These are phyloP conservation scores for Papiliotrema flavescens DNA, from an alignment of 1,284 basidiomycete genomes.

Conservation along the genomic window DNA sequence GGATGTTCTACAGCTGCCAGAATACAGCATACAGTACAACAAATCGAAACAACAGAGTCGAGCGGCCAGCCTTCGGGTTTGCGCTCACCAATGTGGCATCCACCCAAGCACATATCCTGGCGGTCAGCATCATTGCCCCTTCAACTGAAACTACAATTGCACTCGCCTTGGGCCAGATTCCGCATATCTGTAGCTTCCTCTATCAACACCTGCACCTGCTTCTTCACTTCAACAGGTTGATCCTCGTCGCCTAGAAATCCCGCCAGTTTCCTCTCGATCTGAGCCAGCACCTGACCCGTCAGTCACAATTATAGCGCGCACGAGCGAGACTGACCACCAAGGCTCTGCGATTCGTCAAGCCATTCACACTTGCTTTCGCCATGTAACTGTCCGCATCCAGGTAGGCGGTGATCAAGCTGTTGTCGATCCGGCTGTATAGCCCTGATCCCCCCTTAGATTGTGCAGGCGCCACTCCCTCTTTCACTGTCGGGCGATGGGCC, in stretches of 20 bases:
- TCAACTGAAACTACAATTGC: not conserved
- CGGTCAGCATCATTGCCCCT: not conserved
- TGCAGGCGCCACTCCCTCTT: constrained; percentile 13
- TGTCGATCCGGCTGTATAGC: constrained; percentile 22
- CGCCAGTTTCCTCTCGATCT: constrained; percentile 41
- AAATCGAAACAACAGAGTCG: no score
- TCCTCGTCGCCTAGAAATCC: constrained; percentile 25
- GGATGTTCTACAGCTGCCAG: no score
- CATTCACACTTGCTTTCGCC: constrained; percentile 27
- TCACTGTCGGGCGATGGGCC: not conserved
- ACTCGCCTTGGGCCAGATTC: constrained; percentile 58
- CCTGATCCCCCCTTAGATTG: constrained; percentile 8
- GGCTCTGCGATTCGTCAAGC: constrained; percentile 40
- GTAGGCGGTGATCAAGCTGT: constrained; percentile 20
- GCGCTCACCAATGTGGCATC: constrained; percentile 33
- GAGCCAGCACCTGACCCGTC: constrained; percentile 25
- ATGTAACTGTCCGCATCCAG: constrained; percentile 33
- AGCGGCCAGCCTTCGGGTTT: no score
- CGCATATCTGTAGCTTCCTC: constrained; percentile 82
- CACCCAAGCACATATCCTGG: constrained; percentile 40
- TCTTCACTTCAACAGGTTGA: constrained; percentile 53
- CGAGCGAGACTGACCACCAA: constrained; percentile 20
- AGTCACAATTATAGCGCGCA: not conserved
- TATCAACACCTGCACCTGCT: constrained; percentile 84
- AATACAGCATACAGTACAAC: no score